Conservation (phyloP, 768 basidiomycete species). For the Trametes gibbosa region DNA sequence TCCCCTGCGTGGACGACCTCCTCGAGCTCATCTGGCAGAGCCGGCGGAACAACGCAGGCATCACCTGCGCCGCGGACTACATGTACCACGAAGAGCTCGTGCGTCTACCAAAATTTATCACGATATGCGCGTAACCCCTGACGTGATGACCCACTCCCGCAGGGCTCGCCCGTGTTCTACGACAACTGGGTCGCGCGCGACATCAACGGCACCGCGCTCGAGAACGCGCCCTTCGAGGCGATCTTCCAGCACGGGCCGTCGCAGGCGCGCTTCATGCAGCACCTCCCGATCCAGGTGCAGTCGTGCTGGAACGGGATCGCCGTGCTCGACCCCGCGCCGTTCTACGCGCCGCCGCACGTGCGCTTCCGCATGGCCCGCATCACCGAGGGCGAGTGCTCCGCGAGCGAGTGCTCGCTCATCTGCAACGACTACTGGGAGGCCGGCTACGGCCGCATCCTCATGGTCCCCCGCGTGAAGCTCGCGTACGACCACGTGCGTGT, state of each 20-base stretch:
- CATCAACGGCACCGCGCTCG: conserved; percentile 97
- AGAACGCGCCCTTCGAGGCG: conserved; percentile 94
- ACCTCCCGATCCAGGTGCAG: conserved; percentile 95
- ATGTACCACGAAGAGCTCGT: conserved; percentile 98
- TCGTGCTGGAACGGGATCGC: conserved; percentile 99
- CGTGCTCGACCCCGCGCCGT: conserved; percentile 90
- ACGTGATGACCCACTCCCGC: neutral
- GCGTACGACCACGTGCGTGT: conserved; percentile 83
- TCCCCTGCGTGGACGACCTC: conserved; percentile 96
- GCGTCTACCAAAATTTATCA: conserved; percentile 27
- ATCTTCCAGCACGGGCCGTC: conserved; percentile 87
- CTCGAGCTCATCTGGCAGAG: conserved; percentile 98
- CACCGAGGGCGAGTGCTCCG: conserved; percentile 87
- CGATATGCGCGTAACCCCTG: neutral
- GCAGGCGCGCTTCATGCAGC: conserved; percentile 79
- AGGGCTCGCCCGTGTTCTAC: conserved; percentile 92
- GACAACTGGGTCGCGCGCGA: conserved; percentile 99
- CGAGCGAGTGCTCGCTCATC: conserved; percentile 92
- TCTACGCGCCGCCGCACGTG: conserved; percentile 89
- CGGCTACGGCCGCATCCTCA: conserved; percentile 94
- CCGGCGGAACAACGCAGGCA: conserved; percentile 90
- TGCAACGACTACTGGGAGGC: conserved; percentile 99
- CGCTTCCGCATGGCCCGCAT: conserved; percentile 95
- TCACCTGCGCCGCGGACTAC: conserved; percentile 98
- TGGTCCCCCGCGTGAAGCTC: conserved; percentile 95